Conservation (phyloP, 1,284 basidiomycete species). For the Ustilago sp. region DNA sequence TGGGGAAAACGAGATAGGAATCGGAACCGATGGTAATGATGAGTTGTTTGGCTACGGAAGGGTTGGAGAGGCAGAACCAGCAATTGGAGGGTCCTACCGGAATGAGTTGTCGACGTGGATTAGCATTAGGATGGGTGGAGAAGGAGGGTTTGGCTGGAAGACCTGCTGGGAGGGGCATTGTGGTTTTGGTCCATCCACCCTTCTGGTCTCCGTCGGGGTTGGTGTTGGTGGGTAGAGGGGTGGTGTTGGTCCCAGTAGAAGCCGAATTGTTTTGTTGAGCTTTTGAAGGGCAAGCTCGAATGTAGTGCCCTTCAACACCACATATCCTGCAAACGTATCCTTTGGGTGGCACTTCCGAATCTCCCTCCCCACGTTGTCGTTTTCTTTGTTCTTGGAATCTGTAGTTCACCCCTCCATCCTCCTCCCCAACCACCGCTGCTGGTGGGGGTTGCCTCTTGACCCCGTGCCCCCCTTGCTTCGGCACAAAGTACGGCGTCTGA, state of each 20-base stretch:
- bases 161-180: slow-evolving; percentile 34
- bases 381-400: slow-evolving; percentile 31
- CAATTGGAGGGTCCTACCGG: slow-evolving; percentile 64
- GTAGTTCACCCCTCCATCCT: slow-evolving; percentile 36
- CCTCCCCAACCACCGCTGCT: background rate
- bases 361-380: slow-evolving; percentile 7
- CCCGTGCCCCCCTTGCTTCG: background rate
- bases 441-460: slow-evolving; percentile 6
- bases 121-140: background rate
- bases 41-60: slow-evolving; percentile 58
- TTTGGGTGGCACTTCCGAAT: slow-evolving; percentile 41
- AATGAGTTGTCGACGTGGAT: slow-evolving; percentile 20
- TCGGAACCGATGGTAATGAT: slow-evolving; percentile 59
- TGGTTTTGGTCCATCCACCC: background rate
- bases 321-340: slow-evolving; percentile 60
- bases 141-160: slow-evolving; percentile 35
- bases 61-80: slow-evolving; percentile 69
- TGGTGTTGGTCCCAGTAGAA: background rate
- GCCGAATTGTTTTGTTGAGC: background rate
- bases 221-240: background rate
- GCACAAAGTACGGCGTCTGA: slow-evolving; percentile 33
- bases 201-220: background rate
- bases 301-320: slow-evolving; percentile 46
- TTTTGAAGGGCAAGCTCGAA: slow-evolving; percentile 49
- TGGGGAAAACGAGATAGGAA: slow-evolving; percentile 64